Conservation (phyloP, 805 yeast species). For the Candida khao-thaluensis region DNA sequence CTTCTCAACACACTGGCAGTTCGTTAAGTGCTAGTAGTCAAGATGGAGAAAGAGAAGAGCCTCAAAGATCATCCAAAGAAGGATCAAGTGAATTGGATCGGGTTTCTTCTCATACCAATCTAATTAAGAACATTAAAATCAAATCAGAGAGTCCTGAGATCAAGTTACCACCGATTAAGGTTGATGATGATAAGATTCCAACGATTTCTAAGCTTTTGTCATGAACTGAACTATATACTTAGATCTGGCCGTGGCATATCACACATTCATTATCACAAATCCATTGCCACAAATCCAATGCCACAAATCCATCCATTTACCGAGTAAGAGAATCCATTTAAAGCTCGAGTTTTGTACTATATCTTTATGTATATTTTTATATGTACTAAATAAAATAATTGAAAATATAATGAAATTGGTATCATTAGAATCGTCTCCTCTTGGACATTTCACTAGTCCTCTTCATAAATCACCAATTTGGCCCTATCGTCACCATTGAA, state of each 20-base stretch:
- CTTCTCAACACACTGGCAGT: background rate
- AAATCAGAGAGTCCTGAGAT: constrained; percentile 13
- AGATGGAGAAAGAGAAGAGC: constrained; percentile 1
- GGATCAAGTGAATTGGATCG: background rate
- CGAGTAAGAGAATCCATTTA: no score
- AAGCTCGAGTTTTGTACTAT: constrained; percentile 7
- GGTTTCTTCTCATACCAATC: constrained; percentile 1
- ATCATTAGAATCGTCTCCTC: background rate
- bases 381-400: background rate
- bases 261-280: no score
- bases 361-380: constrained; percentile 2
- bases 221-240: no score
- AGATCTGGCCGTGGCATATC: no score
- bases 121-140: constrained; percentile 9
- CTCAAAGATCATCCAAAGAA: background rate
- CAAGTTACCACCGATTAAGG: constrained; percentile 21
- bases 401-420: background rate
- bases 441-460: no score
- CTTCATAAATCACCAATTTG: no score
- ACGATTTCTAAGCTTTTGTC: constrained; percentile 24
- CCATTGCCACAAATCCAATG: no score
- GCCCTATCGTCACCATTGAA: no score
- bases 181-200: constrained; percentile 18
- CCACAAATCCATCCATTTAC: no score
- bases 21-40: background rate